Base-by-base conservation (phyloP, 805 yeast species). In the Metschnikowia corniflorae region DNA sequence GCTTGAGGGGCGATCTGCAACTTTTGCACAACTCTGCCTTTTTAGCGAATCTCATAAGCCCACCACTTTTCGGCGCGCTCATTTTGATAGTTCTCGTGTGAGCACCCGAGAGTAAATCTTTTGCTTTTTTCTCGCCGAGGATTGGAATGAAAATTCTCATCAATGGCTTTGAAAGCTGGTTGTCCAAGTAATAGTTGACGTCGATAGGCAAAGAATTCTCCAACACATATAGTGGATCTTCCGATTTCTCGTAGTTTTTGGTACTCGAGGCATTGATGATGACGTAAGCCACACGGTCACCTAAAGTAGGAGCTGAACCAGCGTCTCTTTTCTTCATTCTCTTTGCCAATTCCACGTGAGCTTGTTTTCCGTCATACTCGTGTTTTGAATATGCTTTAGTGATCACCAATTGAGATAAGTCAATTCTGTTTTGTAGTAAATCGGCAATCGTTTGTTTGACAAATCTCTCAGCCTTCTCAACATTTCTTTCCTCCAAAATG, bases 211-310 rank as follows among this genome's bases (percentile, higher is more conserved):
- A 64, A 15, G 93, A 86, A 59, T 93, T 82, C 49, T 93, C 97
- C 55, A 93, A 68, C 1, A 89, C 98, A 50, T 78, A 93, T 21
- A 91, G 64, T 2, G 99, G 99, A 55, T 93, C 99, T 60, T 93
- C 99, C 1, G 97, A 89, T 61, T 93, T 88, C 49, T 91, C 96
- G 61, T 89, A 94, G 45, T 89, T 83, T 57, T 87, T 89, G 39
- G 86, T 85, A 34, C 86, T 81, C 5, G 86, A 82, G 0, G 91
- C 80, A 34, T 61, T 65, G 49, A 86, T 82, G 41, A 93, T 89
- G 23, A 93, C 98, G 57, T 91, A 93, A 5, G 97, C 97, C 21
- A 93, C 97, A 64, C 99, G 85, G 58, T 93, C 99, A 40, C 99
- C 99, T 31, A 93, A 73, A 9, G 87, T 80, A 3, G 98, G 98